A percentile compares a stretch with the other conserved stretches of the same genome.
Conservation (phyloP, 129 eudicot genomes). For the Ambrosia trifida region DNA sequence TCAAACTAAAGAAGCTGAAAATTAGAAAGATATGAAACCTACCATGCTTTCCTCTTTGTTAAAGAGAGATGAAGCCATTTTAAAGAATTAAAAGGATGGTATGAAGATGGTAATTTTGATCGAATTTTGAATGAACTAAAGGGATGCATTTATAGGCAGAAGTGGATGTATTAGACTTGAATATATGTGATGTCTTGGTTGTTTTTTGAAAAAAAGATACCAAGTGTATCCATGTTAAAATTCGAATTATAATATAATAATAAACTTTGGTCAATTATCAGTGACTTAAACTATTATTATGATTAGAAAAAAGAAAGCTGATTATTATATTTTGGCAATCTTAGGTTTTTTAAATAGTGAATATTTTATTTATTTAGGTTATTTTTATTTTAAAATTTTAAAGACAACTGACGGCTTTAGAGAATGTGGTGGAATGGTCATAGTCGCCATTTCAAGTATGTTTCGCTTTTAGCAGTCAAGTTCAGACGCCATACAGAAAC, state of each 20-base stretch:
- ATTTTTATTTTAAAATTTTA: background rate
- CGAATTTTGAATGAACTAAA: background rate
- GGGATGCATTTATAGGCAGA: conserved; percentile 2
- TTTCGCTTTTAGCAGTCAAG: background rate
- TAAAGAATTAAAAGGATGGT: too few species aligned
- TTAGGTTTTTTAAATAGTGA: background rate
- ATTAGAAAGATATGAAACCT: background rate
- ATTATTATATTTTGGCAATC: background rate
- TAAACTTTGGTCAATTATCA: too few species aligned
- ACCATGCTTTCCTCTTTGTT: conserved; percentile 17
- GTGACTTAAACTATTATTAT: too few species aligned
- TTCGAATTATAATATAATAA: background rate
- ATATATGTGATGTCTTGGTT: background rate
- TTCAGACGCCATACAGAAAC: background rate
- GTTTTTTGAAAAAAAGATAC: background rate
- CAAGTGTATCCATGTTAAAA: background rate
- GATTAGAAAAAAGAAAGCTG: background rate
- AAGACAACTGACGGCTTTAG: background rate
- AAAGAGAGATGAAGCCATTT: conserved; percentile 8
- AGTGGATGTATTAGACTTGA: background rate
- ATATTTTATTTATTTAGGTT: background rate
- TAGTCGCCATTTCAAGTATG: background rate
- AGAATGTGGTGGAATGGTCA: background rate
- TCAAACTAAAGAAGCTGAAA: background rate
- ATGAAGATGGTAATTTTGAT: background rate